Evolutionary conservation across 2,329 filamentous ascomycete species (phyloP), one percentile per base, ranked within the genome.

Genomic region (Hymenoscyphus fraxineus): DNA sequence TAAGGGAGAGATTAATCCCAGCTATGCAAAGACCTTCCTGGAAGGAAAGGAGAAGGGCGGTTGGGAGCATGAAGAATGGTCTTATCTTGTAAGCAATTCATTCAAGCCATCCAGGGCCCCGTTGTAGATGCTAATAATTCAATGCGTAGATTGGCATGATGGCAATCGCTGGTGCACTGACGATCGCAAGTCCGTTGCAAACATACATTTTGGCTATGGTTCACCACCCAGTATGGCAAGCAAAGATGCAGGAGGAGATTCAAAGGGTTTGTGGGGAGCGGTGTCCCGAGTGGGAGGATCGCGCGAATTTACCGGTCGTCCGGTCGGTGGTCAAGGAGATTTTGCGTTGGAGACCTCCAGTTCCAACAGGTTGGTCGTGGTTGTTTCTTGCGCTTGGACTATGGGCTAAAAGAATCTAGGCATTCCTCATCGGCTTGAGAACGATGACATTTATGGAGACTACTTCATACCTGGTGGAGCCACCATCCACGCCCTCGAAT

Each of bases 401-500:
- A 41, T 77, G 77, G 6, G 77, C 35, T 64, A 77, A 61, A 22
- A 12, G 16, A 22, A 13, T 54, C 39, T 76, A 35, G 74, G 74
- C 9, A 75, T 78, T 5, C 70, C 70, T 41, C 70, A 82, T 62
- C 77, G 77, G 10, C 74, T 78, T 1, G 77, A 74, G 12, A 72
- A 76, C 54, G 80, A 81, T 60, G 77, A 81, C 63, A 67, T 74
- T 39, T 81, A 81, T 66, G 72, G 79, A 9, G 81, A 80, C 4
- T 78, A 77, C 62, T 74, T 76, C 35, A 80, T 85, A 56, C 82
- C 82, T 12, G 66, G 77, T 58, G 77, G 76, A 2, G 72, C 78
- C 0, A 75, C 74, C 1, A 68, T 82, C 56, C 79, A 85, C 61
- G 80, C 83, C 1, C 71, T 84, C 22, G 81, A 83, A 74, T 85